Percentiles rank a stretch among this genome's conserved stretches.
Evolutionary conservation across 2,329 filamentous ascomycete genomes (phyloP).

Genomic region (Curvularia verruculosa): DNA sequence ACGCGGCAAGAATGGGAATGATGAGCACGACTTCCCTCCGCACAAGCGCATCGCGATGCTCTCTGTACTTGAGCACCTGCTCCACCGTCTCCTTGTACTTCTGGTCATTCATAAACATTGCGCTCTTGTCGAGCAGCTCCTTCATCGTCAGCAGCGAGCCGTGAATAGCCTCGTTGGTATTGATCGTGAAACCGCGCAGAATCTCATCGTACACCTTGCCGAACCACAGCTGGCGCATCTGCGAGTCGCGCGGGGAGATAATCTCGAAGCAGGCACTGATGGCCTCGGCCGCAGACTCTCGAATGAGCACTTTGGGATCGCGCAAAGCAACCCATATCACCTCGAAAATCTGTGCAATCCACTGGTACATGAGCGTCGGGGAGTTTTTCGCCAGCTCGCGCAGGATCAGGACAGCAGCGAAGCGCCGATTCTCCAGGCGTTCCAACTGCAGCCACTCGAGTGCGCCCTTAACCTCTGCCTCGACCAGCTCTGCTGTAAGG

Average conservation of each 20-base stretch:
- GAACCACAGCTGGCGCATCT: conserved; percentile 87
- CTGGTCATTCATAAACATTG: conserved; percentile 98
- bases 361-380: conserved; percentile 92
- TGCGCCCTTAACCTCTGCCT: conserved; percentile 94
- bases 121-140: conserved; percentile 89
- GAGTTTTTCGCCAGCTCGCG: conserved; percentile 91
- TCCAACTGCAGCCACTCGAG: conserved; percentile 97
- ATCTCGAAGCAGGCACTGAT: conserved; percentile 96
- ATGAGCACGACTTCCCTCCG: conserved; percentile 87
- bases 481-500: conserved; percentile 91
- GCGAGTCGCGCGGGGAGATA: conserved; percentile 87
- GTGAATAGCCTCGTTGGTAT: conserved; percentile 86
- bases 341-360: conserved; percentile 93
- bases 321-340: conserved; percentile 94
- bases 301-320: conserved; percentile 87
- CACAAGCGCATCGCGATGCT: conserved; percentile 87
- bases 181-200: conserved; percentile 73
- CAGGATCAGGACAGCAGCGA: conserved; percentile 89
- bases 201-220: conserved; percentile 88
- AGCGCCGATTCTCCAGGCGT: conserved; percentile 88
- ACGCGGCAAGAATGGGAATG: conserved; percentile 90
- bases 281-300: conserved; percentile 88
- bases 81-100: conserved; percentile 88
- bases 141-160: conserved; percentile 93
- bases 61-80: conserved; percentile 88